Conservation (phyloP, 345 rosid species). For the Boechera divaricarpa region DNA sequence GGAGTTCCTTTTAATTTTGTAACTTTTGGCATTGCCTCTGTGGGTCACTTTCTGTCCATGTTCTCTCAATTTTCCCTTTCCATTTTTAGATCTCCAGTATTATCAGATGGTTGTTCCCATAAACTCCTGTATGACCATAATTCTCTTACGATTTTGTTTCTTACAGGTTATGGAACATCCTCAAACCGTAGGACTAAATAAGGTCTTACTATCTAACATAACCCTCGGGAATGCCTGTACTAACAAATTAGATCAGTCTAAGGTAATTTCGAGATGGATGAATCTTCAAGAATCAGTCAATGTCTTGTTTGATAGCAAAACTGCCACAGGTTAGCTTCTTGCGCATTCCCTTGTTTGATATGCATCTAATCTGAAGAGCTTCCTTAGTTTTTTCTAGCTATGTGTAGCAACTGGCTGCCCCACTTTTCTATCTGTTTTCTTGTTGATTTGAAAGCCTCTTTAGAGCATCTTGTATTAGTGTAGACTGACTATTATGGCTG, state of each 20-base stretch:
- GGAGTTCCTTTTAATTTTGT: constrained; percentile 8
- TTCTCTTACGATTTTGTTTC: constrained; percentile 22
- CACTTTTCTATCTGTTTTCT: constrained; percentile 16
- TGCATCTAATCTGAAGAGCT: constrained; percentile 15
- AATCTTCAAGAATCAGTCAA: constrained; percentile 87
- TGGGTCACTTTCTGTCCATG: constrained; percentile 12
- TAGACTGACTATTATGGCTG: constrained; percentile 30
- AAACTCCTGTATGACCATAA: constrained; percentile 11
- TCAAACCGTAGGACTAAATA: constrained; percentile 76
- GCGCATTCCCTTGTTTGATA: constrained; percentile 19
- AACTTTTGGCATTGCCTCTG: constrained; percentile 19
- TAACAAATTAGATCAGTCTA: constrained; percentile 48
- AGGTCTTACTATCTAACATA: constrained; percentile 70
- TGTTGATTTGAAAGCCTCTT: background rate
- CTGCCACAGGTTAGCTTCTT: constrained; percentile 63
- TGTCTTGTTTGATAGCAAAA: constrained; percentile 78
- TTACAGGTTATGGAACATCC: constrained; percentile 91
- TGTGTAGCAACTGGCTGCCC: constrained; percentile 22
- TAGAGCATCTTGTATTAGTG: background rate
- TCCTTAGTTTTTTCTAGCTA: constrained; percentile 22
- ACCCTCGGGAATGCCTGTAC: constrained; percentile 67
- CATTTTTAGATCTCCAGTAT: background rate
- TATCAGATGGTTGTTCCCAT: constrained; percentile 4
- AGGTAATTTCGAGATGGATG: constrained; percentile 67
- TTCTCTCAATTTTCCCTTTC: constrained; percentile 1